Base-by-base conservation (phyloP, 192 early-diverging fungal genomes). In the Pilaira anomala region DNA sequence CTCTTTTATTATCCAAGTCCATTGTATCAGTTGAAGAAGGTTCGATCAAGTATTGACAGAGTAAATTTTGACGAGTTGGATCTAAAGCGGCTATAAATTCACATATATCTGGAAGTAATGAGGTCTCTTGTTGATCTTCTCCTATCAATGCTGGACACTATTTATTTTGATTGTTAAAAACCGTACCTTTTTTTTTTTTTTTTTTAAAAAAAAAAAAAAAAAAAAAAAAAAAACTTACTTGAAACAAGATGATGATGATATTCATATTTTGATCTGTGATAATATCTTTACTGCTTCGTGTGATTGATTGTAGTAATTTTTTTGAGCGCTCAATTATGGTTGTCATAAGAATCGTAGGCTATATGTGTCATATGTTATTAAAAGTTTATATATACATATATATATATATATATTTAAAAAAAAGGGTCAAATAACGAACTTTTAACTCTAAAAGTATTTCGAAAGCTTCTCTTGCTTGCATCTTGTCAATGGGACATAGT, bases 221-320 rank as follows among this genome's bases (percentile, higher is more conserved):
- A 60, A 46, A 25, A 26, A 19, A 44, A 1, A 39, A 19, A 2
- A 18, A 18, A 22, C 7, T 44, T 63, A 63, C 62, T 48, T 63
- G 62, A 40, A 63, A 63, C 25, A 63, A 18, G 3, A 63, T 63
- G 3, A 63, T 33, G 11, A 63, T 50, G 0, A 22, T 18, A 41
- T 63, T 63, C 28, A 63, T 18, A 1, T 63, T 13, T 9, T 40
- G 4, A 16, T 25, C 18, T 13, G 49, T 41, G 21, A 52, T 22
- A 1, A 28, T 53, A 12, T 52, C 24, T 36, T 63, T 49, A 26
- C 48, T 63, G 21, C 45, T 49, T 24, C 39, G 29, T 63, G 39
- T 49, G 5, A 30, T 30, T 16, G 28, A 21, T 11, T 25, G 48
- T 19, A 63, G 24, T 12, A 42, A n/a, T 42, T 26, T 40, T 18